Evolutionary conservation across 106 monocot genomes (phyloP).

Genomic region (Narthecium ossifragum): DNA sequence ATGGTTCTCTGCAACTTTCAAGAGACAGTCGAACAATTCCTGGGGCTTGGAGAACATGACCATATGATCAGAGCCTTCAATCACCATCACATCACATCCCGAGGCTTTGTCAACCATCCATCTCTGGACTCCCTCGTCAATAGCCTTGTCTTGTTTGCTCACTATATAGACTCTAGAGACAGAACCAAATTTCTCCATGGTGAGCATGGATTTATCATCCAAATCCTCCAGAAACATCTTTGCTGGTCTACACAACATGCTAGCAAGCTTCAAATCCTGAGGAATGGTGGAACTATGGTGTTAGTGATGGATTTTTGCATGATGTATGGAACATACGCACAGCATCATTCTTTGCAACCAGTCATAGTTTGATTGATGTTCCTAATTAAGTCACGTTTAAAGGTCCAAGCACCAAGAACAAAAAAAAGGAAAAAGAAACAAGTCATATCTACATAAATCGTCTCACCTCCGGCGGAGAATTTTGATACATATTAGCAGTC

Average conservation of each 20-base stretch:
- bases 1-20: background rate
- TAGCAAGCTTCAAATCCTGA: background rate
- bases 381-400: too few relatives aligned
- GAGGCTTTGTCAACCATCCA: constrained; percentile 33
- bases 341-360: too few relatives aligned
- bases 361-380: too few relatives aligned
- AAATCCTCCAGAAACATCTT: background rate
- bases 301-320: too few relatives aligned
- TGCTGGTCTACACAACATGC: background rate
- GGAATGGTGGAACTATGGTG: too few relatives aligned
- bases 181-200: constrained; percentile 19
- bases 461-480: background rate
- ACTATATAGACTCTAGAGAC: constrained; percentile 34
- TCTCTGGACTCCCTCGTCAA: constrained; percentile 17
- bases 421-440: too few relatives aligned
- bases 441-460: background rate
- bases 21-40: constrained; percentile 17
- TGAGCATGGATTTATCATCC: background rate
- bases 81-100: constrained; percentile 32
- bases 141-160: constrained; percentile 21
- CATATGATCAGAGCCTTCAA: constrained; percentile 56
- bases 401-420: too few relatives aligned
- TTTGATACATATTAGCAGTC: constrained; percentile 1
- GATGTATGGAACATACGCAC: too few relatives aligned
- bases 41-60: constrained; percentile 44